Evolutionary conservation across 192 early-diverging fungal genomes (phyloP).

Genomic region (Geosiphon pyriformis): DNA sequence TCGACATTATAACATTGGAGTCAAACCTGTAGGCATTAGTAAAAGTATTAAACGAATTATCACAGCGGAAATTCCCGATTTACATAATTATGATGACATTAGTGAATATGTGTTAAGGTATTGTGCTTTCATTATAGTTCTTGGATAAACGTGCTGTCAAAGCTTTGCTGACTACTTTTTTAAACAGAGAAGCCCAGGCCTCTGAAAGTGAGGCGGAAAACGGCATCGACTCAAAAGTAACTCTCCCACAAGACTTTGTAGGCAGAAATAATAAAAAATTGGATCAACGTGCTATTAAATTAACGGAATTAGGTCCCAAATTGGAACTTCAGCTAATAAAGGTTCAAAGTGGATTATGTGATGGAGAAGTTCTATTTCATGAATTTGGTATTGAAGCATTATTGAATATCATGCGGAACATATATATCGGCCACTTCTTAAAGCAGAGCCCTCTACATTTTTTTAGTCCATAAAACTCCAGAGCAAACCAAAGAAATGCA

Average conservation of each 20-base stretch:
- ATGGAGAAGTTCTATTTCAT: conserved; percentile 92
- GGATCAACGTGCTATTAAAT: conserved; percentile 79
- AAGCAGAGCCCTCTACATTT: too few relatives aligned
- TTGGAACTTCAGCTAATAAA: conserved; percentile 83
- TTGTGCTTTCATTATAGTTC: conserved; percentile 5
- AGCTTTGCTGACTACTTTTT: background rate
- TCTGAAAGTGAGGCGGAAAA: conserved; percentile 93
- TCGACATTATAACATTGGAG: conserved; percentile 86
- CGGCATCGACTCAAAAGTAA: conserved; percentile 79
- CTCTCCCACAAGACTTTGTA: conserved; percentile 74
- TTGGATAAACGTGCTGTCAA: background rate
- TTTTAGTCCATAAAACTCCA: conserved; percentile 67
- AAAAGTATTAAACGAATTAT: conserved; percentile 88
- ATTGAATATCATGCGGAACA: too few relatives aligned
- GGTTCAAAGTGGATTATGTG: conserved; percentile 83
- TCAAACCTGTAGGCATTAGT: conserved; percentile 83
- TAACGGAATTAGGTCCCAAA: conserved; percentile 88
- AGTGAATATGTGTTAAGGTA: conserved; percentile 84
- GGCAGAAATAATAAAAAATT: conserved; percentile 66
- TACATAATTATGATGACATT: conserved; percentile 81
- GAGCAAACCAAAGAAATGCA: conserved; percentile 67
- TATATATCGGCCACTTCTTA: too few relatives aligned
- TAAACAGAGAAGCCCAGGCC: conserved; percentile 62
- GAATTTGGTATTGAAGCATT: conserved; percentile 54
- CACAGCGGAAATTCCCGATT: conserved; percentile 63